Evolutionary conservation across 805 yeast species (phyloP).

Genomic region (Metschnikowia picachoensis): DNA sequence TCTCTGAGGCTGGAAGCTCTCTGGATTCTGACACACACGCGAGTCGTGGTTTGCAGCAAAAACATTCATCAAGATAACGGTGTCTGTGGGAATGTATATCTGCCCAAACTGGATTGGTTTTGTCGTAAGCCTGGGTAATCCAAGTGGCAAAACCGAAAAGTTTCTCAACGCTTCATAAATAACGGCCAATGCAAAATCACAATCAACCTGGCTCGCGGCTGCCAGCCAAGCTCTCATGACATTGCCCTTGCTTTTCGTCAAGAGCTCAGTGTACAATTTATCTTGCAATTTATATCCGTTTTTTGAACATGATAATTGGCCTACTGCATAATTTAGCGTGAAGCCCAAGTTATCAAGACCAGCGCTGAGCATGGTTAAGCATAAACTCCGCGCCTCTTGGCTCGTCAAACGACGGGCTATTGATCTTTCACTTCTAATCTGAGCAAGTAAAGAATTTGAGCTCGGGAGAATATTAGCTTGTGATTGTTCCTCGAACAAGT

Average conservation of each 20-base stretch:
- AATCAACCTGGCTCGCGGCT: conserved; percentile 27
- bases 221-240: conserved; percentile 23
- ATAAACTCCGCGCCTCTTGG: conserved; percentile 52
- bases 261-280: conserved; percentile 32
- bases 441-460: conserved; percentile 32
- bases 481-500: conserved; percentile 15
- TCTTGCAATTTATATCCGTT: conserved; percentile 40
- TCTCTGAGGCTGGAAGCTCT: conserved; percentile 49
- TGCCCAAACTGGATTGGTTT: conserved; percentile 41
- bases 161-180: conserved; percentile 59
- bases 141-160: conserved; percentile 64
- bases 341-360: conserved; percentile 72
- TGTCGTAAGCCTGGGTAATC: conserved; percentile 61
- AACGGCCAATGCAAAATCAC: conserved; percentile 54
- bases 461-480: conserved; percentile 19
- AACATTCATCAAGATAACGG: conserved; percentile 61
- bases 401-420: conserved; percentile 4
- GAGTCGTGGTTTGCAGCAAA: conserved; percentile 69
- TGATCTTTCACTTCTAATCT: conserved; percentile 10
- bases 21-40: conserved; percentile 39
- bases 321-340: conserved; percentile 56
- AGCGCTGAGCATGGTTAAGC: conserved; percentile 75
- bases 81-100: conserved; percentile 48
- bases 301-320: conserved; percentile 48
- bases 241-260: conserved; percentile 1